Evolutionary conservation across 495 filamentous ascomycete species (phyloP).

Genomic region (Daldinia caldariorum): DNA sequence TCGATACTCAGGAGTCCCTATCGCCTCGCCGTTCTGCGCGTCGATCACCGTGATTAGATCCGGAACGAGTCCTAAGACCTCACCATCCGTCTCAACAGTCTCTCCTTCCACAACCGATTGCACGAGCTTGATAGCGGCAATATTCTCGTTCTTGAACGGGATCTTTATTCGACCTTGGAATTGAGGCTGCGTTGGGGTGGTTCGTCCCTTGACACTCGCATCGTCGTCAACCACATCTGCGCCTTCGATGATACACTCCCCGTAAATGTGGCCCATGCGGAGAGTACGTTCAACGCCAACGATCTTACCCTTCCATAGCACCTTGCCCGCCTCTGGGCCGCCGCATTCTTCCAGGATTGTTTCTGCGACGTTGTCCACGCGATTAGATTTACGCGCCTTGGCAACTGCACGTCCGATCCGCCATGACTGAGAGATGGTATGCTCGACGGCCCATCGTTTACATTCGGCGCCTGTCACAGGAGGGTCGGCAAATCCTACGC

Average conservation of each 20-base stretch:
- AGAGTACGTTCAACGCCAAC: constrained; percentile 65
- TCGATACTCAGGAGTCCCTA: constrained; percentile 69
- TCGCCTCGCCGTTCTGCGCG: constrained; percentile 65
- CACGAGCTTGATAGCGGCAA: constrained; percentile 58
- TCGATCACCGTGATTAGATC: constrained; percentile 71
- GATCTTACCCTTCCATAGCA: constrained; percentile 71
- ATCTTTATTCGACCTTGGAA: constrained; percentile 60
- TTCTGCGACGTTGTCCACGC: constrained; percentile 61
- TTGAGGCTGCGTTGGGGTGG: constrained; percentile 5
- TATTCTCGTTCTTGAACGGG: constrained; percentile 74
- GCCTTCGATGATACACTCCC: constrained; percentile 62
- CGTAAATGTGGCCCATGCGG: constrained; percentile 64
- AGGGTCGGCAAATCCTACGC: constrained; percentile 57
- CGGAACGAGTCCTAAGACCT: constrained; percentile 66
- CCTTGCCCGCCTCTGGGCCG: constrained; percentile 59
- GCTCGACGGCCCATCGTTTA: constrained; percentile 60
- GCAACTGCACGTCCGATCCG: constrained; percentile 64
- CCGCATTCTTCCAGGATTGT: constrained; percentile 67
- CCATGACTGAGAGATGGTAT: constrained; percentile 64
- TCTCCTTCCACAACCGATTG: constrained; percentile 31
- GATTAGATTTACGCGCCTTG: constrained; percentile 57
- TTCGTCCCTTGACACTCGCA: constrained; percentile 19
- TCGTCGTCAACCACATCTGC: constrained; percentile 49
- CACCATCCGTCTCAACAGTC: constrained; percentile 50
- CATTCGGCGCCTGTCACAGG: constrained; percentile 56